These are phyloP conservation scores for Dicorynia guianensis DNA, from an alignment of 306 rosid genomes.

Conservation along the genomic window DNA sequence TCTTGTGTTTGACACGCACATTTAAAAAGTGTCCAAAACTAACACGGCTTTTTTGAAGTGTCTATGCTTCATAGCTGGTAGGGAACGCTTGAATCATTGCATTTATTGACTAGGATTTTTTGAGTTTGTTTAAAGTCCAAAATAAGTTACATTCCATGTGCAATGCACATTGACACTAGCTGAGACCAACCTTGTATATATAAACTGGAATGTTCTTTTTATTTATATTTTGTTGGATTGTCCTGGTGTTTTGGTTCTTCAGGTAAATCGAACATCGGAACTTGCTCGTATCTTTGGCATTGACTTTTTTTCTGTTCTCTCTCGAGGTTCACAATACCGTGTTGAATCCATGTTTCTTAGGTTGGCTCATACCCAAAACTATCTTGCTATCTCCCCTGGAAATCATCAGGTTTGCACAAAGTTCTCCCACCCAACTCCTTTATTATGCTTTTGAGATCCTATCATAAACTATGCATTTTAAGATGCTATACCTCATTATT, in stretches of 20 bases:
- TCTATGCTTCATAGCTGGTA: not conserved
- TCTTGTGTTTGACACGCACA: too few species aligned
- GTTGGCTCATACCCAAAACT: slow-evolving; percentile 90
- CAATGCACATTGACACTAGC: not conserved
- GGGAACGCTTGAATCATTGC: slow-evolving; percentile 18
- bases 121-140: slow-evolving; percentile 13
- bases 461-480: slow-evolving; percentile 30
- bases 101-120: slow-evolving; percentile 36
- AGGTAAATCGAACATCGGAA: slow-evolving; percentile 95
- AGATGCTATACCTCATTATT: slow-evolving; percentile 9
- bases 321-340: slow-evolving; percentile 96
- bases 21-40: too few species aligned
- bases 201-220: not conserved
- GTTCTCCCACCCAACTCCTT: slow-evolving; percentile 22
- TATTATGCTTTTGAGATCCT: slow-evolving; percentile 13
- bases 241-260: slow-evolving; percentile 47
- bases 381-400: slow-evolving; percentile 91
- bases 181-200: not conserved
- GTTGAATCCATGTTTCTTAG: slow-evolving; percentile 96
- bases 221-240: slow-evolving; percentile 31
- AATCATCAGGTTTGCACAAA: slow-evolving; percentile 68
- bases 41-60: too few species aligned
- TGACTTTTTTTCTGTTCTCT: slow-evolving; percentile 94
- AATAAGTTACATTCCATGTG: not conserved
- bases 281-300: slow-evolving; percentile 99